These are phyloP conservation scores for Phytophthora meadii DNA, from an alignment of 352 stramenopile genomes.

Conservation along the genomic window DNA sequence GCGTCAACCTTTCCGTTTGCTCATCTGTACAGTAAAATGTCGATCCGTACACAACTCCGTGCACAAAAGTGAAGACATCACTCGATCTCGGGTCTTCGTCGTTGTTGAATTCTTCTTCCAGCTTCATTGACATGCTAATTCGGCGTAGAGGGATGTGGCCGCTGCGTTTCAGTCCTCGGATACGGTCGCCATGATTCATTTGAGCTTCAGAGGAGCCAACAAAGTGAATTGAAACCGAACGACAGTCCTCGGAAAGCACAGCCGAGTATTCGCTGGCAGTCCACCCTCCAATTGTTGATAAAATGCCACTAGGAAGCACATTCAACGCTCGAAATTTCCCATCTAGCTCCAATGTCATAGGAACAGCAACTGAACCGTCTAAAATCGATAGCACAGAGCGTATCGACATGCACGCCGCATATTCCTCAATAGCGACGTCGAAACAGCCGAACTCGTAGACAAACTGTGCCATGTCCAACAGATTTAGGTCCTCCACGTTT, in stretches of 20 bases:
- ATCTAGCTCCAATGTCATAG: conserved; percentile 16
- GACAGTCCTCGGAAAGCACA: not conserved
- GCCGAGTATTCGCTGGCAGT: conserved; percentile 21
- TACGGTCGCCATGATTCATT: no score
- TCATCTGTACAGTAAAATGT: not conserved
- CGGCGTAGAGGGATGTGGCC: no score
- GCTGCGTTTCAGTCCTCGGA: no score
- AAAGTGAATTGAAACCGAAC: conserved; percentile 8
- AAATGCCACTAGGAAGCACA: conserved; percentile 34
- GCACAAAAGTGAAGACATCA: conserved; percentile 6
- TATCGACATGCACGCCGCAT: conserved; percentile 15
- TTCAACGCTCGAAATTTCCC: conserved; percentile 32
- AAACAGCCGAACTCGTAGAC: conserved; percentile 23
- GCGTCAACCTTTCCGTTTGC: no score
- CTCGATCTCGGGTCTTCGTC: not conserved
- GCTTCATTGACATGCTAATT: no score
- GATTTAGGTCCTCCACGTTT: no score
- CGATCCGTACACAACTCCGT: conserved; percentile 14
- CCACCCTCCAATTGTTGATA: conserved; percentile 24
- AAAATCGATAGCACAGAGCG: conserved; percentile 11
- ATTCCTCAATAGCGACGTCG: conserved; percentile 9
- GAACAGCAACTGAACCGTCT: no score
- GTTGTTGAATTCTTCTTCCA: conserved; percentile 5
- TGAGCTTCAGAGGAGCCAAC: conserved; percentile 9
- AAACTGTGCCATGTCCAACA: not conserved